Base-by-base conservation (phyloP, 352 stramenopile species). In the Globisporangium cylindrosporum region DNA sequence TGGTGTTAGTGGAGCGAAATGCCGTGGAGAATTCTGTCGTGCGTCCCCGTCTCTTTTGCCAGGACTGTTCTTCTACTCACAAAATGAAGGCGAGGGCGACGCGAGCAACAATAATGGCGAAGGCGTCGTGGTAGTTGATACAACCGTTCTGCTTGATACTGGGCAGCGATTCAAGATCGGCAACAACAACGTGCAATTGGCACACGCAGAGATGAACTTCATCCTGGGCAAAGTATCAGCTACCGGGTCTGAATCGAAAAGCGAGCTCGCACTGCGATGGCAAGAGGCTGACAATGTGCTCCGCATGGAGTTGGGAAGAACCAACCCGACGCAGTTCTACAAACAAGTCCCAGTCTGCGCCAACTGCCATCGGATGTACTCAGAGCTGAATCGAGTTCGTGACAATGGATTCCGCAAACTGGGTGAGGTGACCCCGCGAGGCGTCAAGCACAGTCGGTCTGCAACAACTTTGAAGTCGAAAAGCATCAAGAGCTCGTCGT, bases 281-380 rank as follows among this genome's bases (percentile, higher is more conserved):
- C 80, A 89, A 66, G 84, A 91, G 58, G 75, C 79, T 1, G 84
- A 92, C 49, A 88, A 81, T 24, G 68, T 87, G 7, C 72, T 89
- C 18, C 81, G 84, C 9, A 82, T 79, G 64, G 80, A 93, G 58
- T 65, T 94, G 6, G 87, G 85, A 0, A 78, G 84, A 0, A 66
- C 73, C 1, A 91, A 95, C 15, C 85, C 87, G 25, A 78, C 70
- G 15, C 77, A 83, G 27, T 95, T 90, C 58, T 93, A 95, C 74
- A 93, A 92, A 65, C 87, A 92, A 72, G 84, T 91, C 9, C 48
- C 64, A 0, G 84, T 95, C 10, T 95, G 87, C 34, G 43, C 70
- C 20, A 93, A 95, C 61, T 95, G 87, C 65, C 81, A 91, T 68
- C 76, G 73, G 41, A 73, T 93, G 27, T 95, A 93, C 59, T 78